These are phyloP conservation scores for Xylariaceae sp. DNA, from an alignment of 2,329 filamentous ascomycete genomes.

Conservation along the genomic window DNA sequence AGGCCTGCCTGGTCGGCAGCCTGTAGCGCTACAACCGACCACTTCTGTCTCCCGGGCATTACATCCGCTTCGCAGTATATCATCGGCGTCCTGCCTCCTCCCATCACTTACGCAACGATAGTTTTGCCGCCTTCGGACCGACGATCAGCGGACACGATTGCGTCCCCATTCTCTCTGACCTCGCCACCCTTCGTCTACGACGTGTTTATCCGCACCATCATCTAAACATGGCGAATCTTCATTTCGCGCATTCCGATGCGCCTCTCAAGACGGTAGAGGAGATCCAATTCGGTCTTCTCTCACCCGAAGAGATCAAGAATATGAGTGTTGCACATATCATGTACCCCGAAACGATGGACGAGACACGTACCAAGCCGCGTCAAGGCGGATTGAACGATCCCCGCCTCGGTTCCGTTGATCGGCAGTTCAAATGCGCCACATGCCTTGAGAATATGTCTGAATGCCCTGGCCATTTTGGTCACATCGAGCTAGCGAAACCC, in stretches of 20 bases:
- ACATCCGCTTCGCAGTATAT: conserved; percentile 19
- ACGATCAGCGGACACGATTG: conserved; percentile 25
- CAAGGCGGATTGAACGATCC: conserved; percentile 93
- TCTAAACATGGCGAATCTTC: conserved; percentile 81
- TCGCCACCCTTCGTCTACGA: conserved; percentile 17
- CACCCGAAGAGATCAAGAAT: conserved; percentile 97
- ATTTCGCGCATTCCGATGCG: conserved; percentile 87
- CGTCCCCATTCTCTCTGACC: conserved; percentile 4
- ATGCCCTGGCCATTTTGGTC: conserved; percentile 96
- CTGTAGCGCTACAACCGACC: conserved; percentile 38
- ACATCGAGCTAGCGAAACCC: conserved; percentile 94
- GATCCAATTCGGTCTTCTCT: conserved; percentile 97
- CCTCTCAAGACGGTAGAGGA: conserved; percentile 97
- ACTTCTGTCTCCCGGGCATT: conserved; percentile 28
- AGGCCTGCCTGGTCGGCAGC: conserved; percentile 37
- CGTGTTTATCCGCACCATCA: conserved; percentile 8
- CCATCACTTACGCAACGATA: background rate
- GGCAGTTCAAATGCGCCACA: conserved; percentile 91
- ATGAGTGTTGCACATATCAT: conserved; percentile 96
- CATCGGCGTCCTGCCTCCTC: conserved; percentile 25
- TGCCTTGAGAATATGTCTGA: conserved; percentile 94
- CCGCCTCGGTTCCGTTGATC: conserved; percentile 91
- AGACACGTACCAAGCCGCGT: conserved; percentile 84
- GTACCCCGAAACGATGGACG: conserved; percentile 99
- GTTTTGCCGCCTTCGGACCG: conserved; percentile 1